Percentiles rank a stretch among this genome's conserved stretches.
Conservation (phyloP, 2,329 filamentous ascomycete genomes). For the Metarhizium anisopliae region DNA sequence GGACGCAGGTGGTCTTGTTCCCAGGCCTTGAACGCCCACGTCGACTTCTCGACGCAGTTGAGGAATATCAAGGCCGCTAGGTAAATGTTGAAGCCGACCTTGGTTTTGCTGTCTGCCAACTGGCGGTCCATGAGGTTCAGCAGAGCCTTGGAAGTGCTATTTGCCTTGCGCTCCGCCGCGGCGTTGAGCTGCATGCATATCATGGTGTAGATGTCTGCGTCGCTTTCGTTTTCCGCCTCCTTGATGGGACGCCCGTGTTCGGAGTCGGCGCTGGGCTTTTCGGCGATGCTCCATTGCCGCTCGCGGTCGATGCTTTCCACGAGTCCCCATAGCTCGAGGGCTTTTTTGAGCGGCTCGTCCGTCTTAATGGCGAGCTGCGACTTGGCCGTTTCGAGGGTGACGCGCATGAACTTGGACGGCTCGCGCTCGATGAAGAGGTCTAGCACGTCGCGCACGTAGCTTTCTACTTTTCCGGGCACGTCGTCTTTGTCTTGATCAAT, state of each 20-base stretch:
- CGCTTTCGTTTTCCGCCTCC: conserved; percentile 36
- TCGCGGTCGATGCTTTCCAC: conserved; percentile 59
- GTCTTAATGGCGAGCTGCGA: conserved; percentile 35
- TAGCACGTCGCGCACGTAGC: conserved; percentile 50
- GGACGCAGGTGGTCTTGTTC: conserved; percentile 51
- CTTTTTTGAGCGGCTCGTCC: conserved; percentile 47
- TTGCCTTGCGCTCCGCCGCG: conserved; percentile 55
- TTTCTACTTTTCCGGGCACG: conserved; percentile 48
- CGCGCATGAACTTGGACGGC: conserved; percentile 49
- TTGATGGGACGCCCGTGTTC: conserved; percentile 37
- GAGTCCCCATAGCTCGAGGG: conserved; percentile 55
- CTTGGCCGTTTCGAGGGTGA: conserved; percentile 46
- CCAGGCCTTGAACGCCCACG: conserved; percentile 61
- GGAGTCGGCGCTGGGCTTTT: conserved; percentile 33
- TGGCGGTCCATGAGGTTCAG: conserved; percentile 52
- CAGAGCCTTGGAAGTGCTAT: conserved; percentile 47
- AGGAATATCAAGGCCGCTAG: conserved; percentile 53
- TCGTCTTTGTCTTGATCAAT: conserved; percentile 55
- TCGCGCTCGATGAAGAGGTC: conserved; percentile 50
- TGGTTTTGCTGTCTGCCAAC: conserved; percentile 51
- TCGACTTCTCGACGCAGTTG: conserved; percentile 59
- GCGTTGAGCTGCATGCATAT: conserved; percentile 57
- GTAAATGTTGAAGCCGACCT: conserved; percentile 52
- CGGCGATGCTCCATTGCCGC: conserved; percentile 49
- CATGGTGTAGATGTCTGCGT: conserved; percentile 50